Conservation (phyloP, 2,329 filamentous ascomycete genomes). For the Emmonsiellopsis sp. region DNA sequence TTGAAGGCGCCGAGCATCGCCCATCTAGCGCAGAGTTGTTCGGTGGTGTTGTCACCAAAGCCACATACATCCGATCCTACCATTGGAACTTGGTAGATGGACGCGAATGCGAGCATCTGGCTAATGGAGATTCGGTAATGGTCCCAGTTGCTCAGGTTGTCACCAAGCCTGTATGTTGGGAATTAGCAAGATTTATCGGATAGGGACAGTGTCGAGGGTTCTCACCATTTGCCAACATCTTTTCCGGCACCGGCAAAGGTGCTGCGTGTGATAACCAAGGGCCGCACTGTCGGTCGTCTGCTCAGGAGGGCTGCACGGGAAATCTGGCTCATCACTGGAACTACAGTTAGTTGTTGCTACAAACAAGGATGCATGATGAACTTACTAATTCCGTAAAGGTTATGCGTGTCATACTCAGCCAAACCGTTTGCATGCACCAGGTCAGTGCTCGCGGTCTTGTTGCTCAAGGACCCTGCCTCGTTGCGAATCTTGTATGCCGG, state of each 20-base stretch:
- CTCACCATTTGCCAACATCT: conserved; percentile 39
- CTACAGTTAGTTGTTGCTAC: conserved; percentile 4
- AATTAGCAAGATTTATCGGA: not conserved
- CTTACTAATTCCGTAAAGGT: conserved; percentile 53
- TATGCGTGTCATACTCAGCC: conserved; percentile 59
- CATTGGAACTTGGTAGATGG: conserved; percentile 60
- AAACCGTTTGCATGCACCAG: conserved; percentile 54
- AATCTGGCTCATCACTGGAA: conserved; percentile 51
- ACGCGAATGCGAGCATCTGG: conserved; percentile 50
- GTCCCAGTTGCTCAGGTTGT: conserved; percentile 50
- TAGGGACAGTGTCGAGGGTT: not conserved
- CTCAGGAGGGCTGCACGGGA: conserved; percentile 53
- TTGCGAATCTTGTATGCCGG: conserved; percentile 55
- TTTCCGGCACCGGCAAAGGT: conserved; percentile 59
- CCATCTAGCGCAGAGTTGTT: conserved; percentile 67
- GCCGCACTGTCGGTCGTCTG: conserved; percentile 50
- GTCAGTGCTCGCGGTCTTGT: conserved; percentile 52
- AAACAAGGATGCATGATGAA: not conserved
- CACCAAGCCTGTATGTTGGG: conserved; percentile 39
- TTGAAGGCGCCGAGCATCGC: conserved; percentile 62
- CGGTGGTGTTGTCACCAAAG: conserved; percentile 57
- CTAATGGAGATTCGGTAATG: conserved; percentile 52
- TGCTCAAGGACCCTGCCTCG: conserved; percentile 37
- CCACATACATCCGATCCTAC: conserved; percentile 68
- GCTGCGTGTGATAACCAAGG: conserved; percentile 58